Base-by-base conservation (phyloP, 345 rosid species). In the Murraya koenigii region DNA sequence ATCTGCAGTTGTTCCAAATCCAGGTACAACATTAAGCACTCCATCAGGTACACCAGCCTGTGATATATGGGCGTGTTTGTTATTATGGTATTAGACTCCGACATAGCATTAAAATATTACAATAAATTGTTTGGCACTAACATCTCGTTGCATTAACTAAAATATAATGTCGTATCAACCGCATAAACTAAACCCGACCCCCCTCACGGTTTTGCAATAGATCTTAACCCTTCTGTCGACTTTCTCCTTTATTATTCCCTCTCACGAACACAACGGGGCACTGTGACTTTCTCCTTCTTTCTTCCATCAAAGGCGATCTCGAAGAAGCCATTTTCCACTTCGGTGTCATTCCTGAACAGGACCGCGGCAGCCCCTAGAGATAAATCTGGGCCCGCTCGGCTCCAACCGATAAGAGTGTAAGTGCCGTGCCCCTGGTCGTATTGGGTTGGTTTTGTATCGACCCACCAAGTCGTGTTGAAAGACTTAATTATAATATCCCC, bases 381-480 rank as follows among this genome's bases (percentile, higher is more conserved):
- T 91, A 87, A 78, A 98, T 94, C 39, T 91, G 94, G 97, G 95
- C 97, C 17, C 90, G 97, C 39, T 94, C 99, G 0, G 98, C 99
- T 5, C 95, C 98, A 4, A 92, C 97, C 1, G 97, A 92, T 69
- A 94, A 95, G 70, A 98, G 99, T 26, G 98, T 96, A 64, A 93
- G 97, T 84, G 97, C 97, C 17, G 93, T 91, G 22, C 98, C 98
- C 11, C 97, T 94, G 82, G 98, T 92, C 6, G 95, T 96, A 44
- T 92, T 97, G 4, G 97, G 97, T 26, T 86, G 93, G 6, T 92
- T 96, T 86, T 94, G 88, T 75, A 78, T 92, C 62, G 99, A 95
- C 80, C 99, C 98, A 26, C 93, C 97, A 1, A 97, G 98, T 23
- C 79, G 94, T 33, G 90, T 91, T 19, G 97, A 90, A 7, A 90